phyloP scores from a whole-genome alignment of 2,329 filamentous ascomycete genomes.

The Fusarium sp. region DNA sequence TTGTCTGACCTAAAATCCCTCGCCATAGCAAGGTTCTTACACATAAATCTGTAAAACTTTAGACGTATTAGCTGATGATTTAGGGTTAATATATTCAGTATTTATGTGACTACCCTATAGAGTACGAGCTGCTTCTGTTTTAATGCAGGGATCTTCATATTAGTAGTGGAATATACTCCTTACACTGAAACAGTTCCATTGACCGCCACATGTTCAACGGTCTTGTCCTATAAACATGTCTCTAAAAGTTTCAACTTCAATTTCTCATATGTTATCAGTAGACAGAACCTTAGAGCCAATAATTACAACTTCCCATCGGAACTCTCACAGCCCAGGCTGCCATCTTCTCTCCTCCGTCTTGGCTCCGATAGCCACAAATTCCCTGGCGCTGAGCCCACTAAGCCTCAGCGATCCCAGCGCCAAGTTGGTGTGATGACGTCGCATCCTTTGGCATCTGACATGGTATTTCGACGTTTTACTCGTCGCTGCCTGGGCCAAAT shows the following conservation, averaged over 20 bases:
- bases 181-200: constrained; percentile 8
- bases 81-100: neutral
- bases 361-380: neutral
- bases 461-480: constrained; percentile 21
- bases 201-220: neutral
- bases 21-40: neutral
- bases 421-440: constrained; percentile 38
- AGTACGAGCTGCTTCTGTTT: neutral
- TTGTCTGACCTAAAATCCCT: neutral
- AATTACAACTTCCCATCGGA: neutral
- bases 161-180: neutral
- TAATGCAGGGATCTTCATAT: neutral
- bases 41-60: neutral
- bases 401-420: constrained; percentile 28
- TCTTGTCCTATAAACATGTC: neutral
- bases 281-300: neutral
- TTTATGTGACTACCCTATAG: constrained; percentile 2
- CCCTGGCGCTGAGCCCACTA: constrained; percentile 15
- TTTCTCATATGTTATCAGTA: neutral
- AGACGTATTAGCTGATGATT: neutral
- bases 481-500: constrained; percentile 24
- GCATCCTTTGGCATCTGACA: constrained; percentile 36
- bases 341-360: constrained; percentile 9
- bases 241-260: neutral
- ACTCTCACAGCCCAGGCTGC: neutral